Conservation (phyloP, 2,329 filamentous ascomycete species). For the Penicillium janthinellum region DNA sequence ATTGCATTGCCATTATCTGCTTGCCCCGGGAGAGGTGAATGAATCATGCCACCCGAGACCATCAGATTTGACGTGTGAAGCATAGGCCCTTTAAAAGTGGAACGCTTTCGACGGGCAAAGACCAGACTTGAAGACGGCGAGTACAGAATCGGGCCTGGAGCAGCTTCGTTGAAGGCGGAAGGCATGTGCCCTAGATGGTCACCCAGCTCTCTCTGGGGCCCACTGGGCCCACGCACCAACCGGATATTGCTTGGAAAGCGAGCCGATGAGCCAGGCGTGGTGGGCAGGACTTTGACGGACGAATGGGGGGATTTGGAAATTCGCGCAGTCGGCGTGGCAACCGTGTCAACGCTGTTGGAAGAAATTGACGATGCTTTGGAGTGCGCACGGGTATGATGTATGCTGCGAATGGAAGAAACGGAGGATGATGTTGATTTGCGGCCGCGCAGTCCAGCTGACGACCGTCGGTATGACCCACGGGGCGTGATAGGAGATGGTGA, state of each 20-base stretch:
- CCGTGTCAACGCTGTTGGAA: conserved; percentile 72
- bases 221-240: conserved; percentile 63
- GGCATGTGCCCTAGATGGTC: conserved; percentile 29
- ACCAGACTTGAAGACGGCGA: conserved; percentile 48
- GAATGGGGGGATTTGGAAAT: conserved; percentile 76
- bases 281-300: conserved; percentile 92
- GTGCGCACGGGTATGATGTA: conserved; percentile 85
- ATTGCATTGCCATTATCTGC: conserved; percentile 22
- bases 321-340: conserved; percentile 66
- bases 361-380: conserved; percentile 95
- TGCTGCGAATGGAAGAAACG: conserved; percentile 86
- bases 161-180: conserved; percentile 43
- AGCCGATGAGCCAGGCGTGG: conserved; percentile 72
- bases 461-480: conserved; percentile 78
- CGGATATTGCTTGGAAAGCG: conserved; percentile 85
- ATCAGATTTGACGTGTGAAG: conserved; percentile 42
- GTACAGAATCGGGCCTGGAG: conserved; percentile 39
- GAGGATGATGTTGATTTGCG: conserved; percentile 96
- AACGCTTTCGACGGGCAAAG: conserved; percentile 50
- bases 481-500: conserved; percentile 88
- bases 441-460: conserved; percentile 80
- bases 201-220: conserved; percentile 30
- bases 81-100: conserved; percentile 50
- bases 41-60: conserved; percentile 36
- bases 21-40: conserved; percentile 38